phyloP scores from a whole-genome alignment of 139 green algal species.

The Chlamydomonas incerta region DNA sequence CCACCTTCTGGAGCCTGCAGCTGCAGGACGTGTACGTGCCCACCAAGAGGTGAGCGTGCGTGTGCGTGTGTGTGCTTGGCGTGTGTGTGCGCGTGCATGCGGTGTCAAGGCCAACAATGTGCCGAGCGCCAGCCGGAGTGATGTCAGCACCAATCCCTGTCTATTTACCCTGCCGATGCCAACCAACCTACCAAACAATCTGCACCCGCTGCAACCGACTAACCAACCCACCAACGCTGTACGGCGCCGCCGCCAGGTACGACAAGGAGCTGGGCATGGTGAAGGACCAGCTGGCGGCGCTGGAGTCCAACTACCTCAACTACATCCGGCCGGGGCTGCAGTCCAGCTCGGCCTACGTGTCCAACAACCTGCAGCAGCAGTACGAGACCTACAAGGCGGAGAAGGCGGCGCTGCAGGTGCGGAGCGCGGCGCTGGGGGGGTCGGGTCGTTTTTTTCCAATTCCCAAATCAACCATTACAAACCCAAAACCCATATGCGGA shows the following conservation, averaged over 20 bases:
- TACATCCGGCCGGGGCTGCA: slow-evolving; percentile 31
- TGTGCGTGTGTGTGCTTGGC: too few relatives aligned
- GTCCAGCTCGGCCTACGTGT: slow-evolving; percentile 8
- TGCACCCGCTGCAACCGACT: not conserved
- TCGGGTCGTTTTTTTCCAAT: too few relatives aligned
- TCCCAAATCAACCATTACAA: too few relatives aligned
- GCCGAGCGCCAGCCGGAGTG: too few relatives aligned
- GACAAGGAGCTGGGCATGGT: slow-evolving; percentile 33
- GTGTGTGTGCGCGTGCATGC: too few relatives aligned
- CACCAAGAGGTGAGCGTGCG: slow-evolving; percentile 45
- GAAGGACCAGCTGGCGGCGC: slow-evolving; percentile 26
- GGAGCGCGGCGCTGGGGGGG: not conserved
- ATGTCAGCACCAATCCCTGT: too few relatives aligned
- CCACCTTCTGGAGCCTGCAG: slow-evolving; percentile 81
- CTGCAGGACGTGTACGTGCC: slow-evolving; percentile 80
- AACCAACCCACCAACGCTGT: not conserved
- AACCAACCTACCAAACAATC: too few relatives aligned
- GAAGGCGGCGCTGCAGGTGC: slow-evolving; percentile 32
- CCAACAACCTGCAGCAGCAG: slow-evolving; percentile 24
- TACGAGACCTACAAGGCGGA: slow-evolving; percentile 37
- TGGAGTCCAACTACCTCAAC: slow-evolving; percentile 25
- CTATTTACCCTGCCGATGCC: too few relatives aligned
- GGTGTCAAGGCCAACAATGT: too few relatives aligned
- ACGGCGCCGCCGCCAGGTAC: not conserved
- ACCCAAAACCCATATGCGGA: too few relatives aligned